phyloP scores from a whole-genome alignment of 2,329 filamentous ascomycete genomes.

The Aureobasidium sp. region DNA sequence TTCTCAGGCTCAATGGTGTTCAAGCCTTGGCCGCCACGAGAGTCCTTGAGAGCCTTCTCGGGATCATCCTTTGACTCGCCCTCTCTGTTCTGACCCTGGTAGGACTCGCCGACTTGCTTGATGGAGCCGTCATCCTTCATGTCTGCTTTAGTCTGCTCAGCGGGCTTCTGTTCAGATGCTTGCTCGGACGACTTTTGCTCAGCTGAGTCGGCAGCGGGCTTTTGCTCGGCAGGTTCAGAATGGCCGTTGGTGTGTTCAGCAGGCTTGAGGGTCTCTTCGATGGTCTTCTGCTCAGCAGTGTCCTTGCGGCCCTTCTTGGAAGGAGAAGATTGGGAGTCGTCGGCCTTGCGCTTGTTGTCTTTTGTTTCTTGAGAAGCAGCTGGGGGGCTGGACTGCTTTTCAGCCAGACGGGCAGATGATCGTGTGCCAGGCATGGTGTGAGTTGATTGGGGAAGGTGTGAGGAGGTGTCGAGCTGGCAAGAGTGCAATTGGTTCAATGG shows the following conservation, averaged over 20 bases:
- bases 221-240: conserved; percentile 27
- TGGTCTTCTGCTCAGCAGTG: conserved; percentile 41
- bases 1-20: conserved; percentile 17
- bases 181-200: conserved; percentile 2
- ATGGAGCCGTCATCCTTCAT: conserved; percentile 25
- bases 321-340: conserved; percentile 27
- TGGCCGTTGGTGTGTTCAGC: conserved; percentile 21
- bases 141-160: conserved; percentile 19
- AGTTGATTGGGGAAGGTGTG: not conserved
- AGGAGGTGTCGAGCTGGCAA: not conserved
- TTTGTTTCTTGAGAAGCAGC: conserved; percentile 14
- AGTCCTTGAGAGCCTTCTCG: conserved; percentile 21
- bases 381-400: conserved; percentile 21
- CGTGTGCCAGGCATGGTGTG: conserved; percentile 27
- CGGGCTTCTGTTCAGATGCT: conserved; percentile 1
- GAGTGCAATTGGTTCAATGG: not conserved
- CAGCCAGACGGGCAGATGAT: conserved; percentile 23
- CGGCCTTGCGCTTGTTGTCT: conserved; percentile 28
- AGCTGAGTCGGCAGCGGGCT: not conserved
- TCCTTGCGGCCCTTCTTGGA: conserved; percentile 37
- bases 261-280: conserved; percentile 47
- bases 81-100: conserved; percentile 23
- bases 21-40: conserved; percentile 19
- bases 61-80: conserved; percentile 23
- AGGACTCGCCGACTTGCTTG: conserved; percentile 19